Base-by-base conservation (phyloP, 768 basidiomycete species). In the Lactarius evosmus region DNA sequence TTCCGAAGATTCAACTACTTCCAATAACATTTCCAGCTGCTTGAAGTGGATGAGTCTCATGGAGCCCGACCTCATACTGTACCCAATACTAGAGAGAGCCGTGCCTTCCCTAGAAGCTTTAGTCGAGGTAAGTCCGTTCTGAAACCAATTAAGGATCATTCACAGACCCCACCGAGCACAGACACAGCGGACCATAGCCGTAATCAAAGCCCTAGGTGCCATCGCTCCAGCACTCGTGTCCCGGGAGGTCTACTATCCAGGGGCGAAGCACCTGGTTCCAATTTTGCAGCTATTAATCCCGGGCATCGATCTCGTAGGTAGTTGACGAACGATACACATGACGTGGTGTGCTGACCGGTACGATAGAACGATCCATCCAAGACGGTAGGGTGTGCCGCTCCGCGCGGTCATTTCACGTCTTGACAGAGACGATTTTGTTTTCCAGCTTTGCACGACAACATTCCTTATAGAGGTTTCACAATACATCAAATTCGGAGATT, bases 41-140 rank as follows among this genome's bases (percentile, higher is more conserved):
- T 75, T 95, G 66, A 92, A 92, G 74, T 89, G 87, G 19, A 85
- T 94, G 85, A 84, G 85, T 61, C 74, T 87, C 50, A 85, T 93
- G 81, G 93, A 95, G 68, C 93, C 94, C 1, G 91, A 93, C 72
- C 78, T 96, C 25, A 87, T 95, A 67, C 77, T 95, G 49, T 85
- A 87, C 51, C 85, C 91, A 0, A 82, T 95, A 46, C 74, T 95
- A 63, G 92, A 95, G 72, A 80, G 93, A 59, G 91, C 91, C 11
- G 85, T 89, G 6, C 91, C 93, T 1, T 89, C 92, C 0, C 75
- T 97, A n/a, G 92, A 95, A 74, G 86, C 91, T 4, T 76, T 95
- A n/a, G 86, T 87, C 17, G 93, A 95, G 82, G 90, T 88, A 67
- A 50, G 80, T 69, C 17, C 7, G 3, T 30, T 16, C 32, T 34